phyloP scores from a whole-genome alignment of 2,329 filamentous ascomycete species.

The Epicoccum sorghinum region DNA sequence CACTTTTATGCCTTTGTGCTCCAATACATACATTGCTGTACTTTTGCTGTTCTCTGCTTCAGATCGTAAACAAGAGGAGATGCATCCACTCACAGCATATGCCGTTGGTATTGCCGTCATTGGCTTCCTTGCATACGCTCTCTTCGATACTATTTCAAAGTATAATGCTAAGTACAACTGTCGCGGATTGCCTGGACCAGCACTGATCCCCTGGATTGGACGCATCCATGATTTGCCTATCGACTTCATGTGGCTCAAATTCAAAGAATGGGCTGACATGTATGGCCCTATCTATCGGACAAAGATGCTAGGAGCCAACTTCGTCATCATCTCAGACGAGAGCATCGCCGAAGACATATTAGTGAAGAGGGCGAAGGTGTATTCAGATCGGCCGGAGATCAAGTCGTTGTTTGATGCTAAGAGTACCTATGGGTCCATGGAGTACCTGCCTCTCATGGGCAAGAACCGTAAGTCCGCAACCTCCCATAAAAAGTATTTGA shows the following conservation, averaged over 20 bases:
- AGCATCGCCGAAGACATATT: conserved; percentile 60
- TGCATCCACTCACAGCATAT: conserved; percentile 52
- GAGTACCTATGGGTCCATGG: conserved; percentile 61
- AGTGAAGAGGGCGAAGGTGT: conserved; percentile 58
- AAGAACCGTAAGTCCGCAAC: conserved; percentile 56
- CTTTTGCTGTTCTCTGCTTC: neutral
- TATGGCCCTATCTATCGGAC: conserved; percentile 46
- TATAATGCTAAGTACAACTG: conserved; percentile 47
- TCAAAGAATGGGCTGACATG: conserved; percentile 48
- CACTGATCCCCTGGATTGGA: conserved; percentile 45
- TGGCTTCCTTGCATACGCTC: conserved; percentile 44
- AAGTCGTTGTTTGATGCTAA: conserved; percentile 61
- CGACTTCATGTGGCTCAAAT: conserved; percentile 59
- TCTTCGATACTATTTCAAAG: conserved; percentile 43
- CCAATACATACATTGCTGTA: conserved; percentile 3
- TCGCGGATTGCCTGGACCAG: conserved; percentile 50
- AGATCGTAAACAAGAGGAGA: conserved; percentile 12
- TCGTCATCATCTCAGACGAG: conserved; percentile 59
- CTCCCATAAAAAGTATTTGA: neutral
- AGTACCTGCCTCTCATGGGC: conserved; percentile 63
- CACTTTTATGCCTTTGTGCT: conserved; percentile 11
- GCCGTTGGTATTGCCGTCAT: conserved; percentile 46
- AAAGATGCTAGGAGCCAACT: conserved; percentile 50
- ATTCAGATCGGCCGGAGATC: conserved; percentile 59
- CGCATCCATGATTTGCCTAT: conserved; percentile 47